Base-by-base conservation (phyloP, 73 alveolate genomes). In the Halteria grandinella region DNA sequence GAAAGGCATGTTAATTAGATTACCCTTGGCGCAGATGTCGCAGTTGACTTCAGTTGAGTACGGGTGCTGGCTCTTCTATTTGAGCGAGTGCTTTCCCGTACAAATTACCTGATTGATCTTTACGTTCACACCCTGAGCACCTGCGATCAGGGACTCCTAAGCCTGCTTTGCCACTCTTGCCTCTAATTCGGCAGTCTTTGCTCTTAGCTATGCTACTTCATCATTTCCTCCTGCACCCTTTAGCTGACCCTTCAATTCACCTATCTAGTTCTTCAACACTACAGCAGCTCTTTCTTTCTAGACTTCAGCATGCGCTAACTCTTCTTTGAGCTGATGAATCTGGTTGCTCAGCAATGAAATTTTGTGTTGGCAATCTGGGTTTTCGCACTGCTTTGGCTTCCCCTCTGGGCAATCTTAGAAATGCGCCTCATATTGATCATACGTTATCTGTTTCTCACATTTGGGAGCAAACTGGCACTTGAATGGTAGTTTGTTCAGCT, bases 401-500 rank as follows among this genome's bases (percentile, higher is more conserved):
- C 77, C 77, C 7, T 36, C 6, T 2, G 37, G 60, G 41, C 77
- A 60, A 18, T 60, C 59, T 1, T 5, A 7, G 48, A 18, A 60
- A 60, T 60, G 77, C 12, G 37, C 43, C 31, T 2, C 2, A 36
- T 60, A 60, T 15, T 10, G 24, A 15, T 60, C 77, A 60, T 60
- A 60, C 27, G 40, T 60, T 10, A 60, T 39, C 14, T 60, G 37
- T 7, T 60, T 41, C 24, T 39, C 77, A 37, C 77, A 60, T 27
- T 60, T 60, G 14, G 77, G 77, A 12, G 37, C 44, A 23, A 36
- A 36, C 58, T 60, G 43, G 77, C 77, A 60, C 14, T 60, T 36
- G 51, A 60, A 60, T 2, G 1, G 24, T 59, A 60, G 37, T 60
- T 60, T 60, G 29, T 60, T 60, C 8, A 60, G 77, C 1, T 37